Base-by-base conservation (phyloP, 441 rosid genomes). In the Populus hybrid region DNA sequence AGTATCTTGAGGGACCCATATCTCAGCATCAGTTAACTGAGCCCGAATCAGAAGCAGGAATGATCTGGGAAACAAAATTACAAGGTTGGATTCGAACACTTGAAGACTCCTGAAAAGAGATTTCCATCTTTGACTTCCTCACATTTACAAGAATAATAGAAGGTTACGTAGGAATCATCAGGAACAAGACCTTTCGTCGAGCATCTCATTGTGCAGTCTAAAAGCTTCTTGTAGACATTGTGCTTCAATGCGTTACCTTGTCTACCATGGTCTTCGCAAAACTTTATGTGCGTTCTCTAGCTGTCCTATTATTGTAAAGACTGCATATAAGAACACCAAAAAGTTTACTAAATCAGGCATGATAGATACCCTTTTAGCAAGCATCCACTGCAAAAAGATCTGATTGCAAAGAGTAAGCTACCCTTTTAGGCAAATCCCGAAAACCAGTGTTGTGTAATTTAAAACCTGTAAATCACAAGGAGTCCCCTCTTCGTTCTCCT, bases 131-230 rank as follows among this genome's bases (percentile, higher is more conserved):
- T 80, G 34, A 76, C 76, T 76, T 83, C 70, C 70, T 92, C 89
- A 77, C n/a, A n/a, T 77, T 87, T 64, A 86, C 82, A 72, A 89
- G 96, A 75, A 94, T 84, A 86, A 89, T 91, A 75, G 82, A 90
- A 8, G 28, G n/a, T n/a, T 26, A 26, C 24, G 24, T 24, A 24
- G 84, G 77, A 68, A n/a, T 82, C 88, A 80, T 92, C 89, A 0
- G 92, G 96, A 76, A 76, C 76, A 83, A 92, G 90, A 70, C 96
- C 97, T 4, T 76, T 82, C 87, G 46, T 94, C 94, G 74, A 91
- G 88, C 97, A 91, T 94, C 87, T 91, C 97, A 40, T 85, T 80
- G 76, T 91, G 96, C 84, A 90, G 81, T 79, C 90, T 87, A 80
- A 87, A 88, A 26, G 97, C 92, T 76, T 85, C 84, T 19, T 79